A percentile compares a stretch with the other conserved stretches of the same genome.
phyloP scores from a whole-genome alignment of 805 yeast genomes.

The Ogataea haglerorum region DNA sequence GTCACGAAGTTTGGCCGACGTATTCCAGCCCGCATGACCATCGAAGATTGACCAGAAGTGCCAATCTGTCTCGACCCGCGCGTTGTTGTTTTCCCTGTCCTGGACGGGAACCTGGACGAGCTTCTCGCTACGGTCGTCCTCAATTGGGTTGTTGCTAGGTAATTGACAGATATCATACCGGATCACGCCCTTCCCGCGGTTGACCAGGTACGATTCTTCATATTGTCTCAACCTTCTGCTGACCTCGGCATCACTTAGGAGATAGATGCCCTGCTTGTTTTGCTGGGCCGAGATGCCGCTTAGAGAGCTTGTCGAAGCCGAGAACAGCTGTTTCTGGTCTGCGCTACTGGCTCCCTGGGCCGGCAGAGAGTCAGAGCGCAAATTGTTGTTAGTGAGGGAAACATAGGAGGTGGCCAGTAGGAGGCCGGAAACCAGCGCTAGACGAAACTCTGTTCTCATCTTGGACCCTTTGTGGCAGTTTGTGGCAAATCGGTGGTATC shows the following conservation, averaged over 20 bases:
- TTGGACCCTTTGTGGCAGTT: constrained; percentile 8
- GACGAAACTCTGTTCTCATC: constrained; percentile 31
- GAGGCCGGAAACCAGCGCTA: constrained; percentile 33
- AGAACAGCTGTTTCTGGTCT: constrained; percentile 27
- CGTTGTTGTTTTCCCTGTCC: constrained; percentile 49
- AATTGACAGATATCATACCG: constrained; percentile 89
- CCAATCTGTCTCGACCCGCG: constrained; percentile 61
- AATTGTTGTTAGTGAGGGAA: constrained; percentile 27
- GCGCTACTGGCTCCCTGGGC: constrained; percentile 13
- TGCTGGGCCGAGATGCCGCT: constrained; percentile 37
- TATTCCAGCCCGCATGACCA: constrained; percentile 97
- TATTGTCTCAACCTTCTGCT: constrained; percentile 60
- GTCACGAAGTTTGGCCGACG: constrained; percentile 81
- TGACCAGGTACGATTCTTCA: constrained; percentile 78
- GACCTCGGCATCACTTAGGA: constrained; percentile 68
- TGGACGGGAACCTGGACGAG: constrained; percentile 72
- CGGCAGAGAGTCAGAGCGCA: constrained; percentile 30
- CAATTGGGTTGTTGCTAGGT: constrained; percentile 90
- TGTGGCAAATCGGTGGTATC: constrained; percentile 3
- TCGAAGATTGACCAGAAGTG: constrained; percentile 95
- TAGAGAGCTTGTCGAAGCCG: constrained; percentile 43
- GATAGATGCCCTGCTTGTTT: constrained; percentile 51
- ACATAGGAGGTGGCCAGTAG: constrained; percentile 33
- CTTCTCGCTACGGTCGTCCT: constrained; percentile 87
- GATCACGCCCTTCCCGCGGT: constrained; percentile 81